Evolutionary conservation across 2,329 filamentous ascomycete genomes (phyloP).

Genomic region (Botrytis sinoallii): DNA sequence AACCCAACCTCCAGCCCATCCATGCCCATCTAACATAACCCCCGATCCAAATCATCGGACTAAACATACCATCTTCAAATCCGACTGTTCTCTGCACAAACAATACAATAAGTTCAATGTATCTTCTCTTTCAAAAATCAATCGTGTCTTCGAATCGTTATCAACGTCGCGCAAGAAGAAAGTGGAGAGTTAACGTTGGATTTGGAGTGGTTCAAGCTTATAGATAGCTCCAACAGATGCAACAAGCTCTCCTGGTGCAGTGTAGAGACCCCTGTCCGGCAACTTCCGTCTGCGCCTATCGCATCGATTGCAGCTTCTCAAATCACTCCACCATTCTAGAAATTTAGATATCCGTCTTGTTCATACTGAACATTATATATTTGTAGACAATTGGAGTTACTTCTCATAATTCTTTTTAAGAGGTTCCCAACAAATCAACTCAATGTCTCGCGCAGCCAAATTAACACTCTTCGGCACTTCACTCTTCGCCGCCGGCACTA

Average conservation of each 20-base stretch:
- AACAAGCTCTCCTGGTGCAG: slow-evolving; percentile 23
- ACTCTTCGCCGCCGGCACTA: slow-evolving; percentile 69
- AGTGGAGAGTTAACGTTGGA: slow-evolving; percentile 16
- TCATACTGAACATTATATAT: neutral
- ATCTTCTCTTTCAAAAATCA: slow-evolving; percentile 18
- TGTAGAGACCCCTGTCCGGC: slow-evolving; percentile 28
- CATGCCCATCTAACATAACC: slow-evolving; percentile 8
- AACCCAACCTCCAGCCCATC: slow-evolving; percentile 4
- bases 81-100: slow-evolving; percentile 14
- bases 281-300: slow-evolving; percentile 24
- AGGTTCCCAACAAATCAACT: neutral
- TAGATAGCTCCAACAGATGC: slow-evolving; percentile 26
- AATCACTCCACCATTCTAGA: neutral
- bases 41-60: neutral
- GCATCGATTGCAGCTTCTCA: slow-evolving; percentile 10
- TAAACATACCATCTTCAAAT: slow-evolving; percentile 32
- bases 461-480: slow-evolving; percentile 77
- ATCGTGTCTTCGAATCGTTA: slow-evolving; percentile 21
- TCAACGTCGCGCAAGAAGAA: slow-evolving; percentile 8
- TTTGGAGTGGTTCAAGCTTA: slow-evolving; percentile 19
- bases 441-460: slow-evolving; percentile 89
- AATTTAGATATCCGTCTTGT: neutral
- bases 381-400: neutral
- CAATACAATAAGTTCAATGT: neutral
- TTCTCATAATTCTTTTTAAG: neutral